Base-by-base conservation (phyloP, 2,329 filamentous ascomycete genomes). In the Stagonosporopsis rhizophila region DNA sequence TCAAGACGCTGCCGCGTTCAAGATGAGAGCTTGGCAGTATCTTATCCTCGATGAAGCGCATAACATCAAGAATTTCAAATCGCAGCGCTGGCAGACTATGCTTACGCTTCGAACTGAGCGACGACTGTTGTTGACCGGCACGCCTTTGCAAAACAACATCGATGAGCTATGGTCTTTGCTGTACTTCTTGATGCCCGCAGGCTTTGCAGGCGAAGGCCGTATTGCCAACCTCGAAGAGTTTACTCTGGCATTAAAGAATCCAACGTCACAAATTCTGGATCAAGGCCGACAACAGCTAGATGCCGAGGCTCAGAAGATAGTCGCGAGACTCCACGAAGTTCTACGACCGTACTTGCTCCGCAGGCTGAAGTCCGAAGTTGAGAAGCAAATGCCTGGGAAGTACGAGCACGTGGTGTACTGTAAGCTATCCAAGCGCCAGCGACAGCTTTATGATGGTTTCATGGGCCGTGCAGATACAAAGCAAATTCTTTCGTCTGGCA, bases 31-130 rank as follows among this genome's bases (percentile, higher is more conserved):
- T 49, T 99, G 96, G 96, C 93, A 98, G 72, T 99, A 98, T 76
- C 92, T 99, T 85, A 93, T 99, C 61, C 85, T 99, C 1, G 95
- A 99, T 67, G 95, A 99, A 79, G 95, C 96, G 0, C 95, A 99
- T 80, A 98, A 99, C 78, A 99, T 99, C 83, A 98, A 99, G 73
- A 99, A 99, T 77, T 99, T 98, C 82, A 93, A 96, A 70, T 97
- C 94, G 1, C 93, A 97, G 75, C 84, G 94, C 61, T 99, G 95
- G 93, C 95, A 98, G 75, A 94, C 92, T 0, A 84, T 99, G 61
- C 85, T 99, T 20, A 95, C 90, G 0, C 96, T 99, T 79, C 94
- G 96, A 68, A 98, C 95, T 0, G 88, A 89, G 61, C 89, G 93
- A 25, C 87, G 95, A 30, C 84, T 99, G 11, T 80, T 99, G 0